A percentile compares a stretch with the other conserved stretches of the same genome.
Evolutionary conservation across 148 eudicot species (phyloP).

Genomic region (Camellia granthamiana): DNA sequence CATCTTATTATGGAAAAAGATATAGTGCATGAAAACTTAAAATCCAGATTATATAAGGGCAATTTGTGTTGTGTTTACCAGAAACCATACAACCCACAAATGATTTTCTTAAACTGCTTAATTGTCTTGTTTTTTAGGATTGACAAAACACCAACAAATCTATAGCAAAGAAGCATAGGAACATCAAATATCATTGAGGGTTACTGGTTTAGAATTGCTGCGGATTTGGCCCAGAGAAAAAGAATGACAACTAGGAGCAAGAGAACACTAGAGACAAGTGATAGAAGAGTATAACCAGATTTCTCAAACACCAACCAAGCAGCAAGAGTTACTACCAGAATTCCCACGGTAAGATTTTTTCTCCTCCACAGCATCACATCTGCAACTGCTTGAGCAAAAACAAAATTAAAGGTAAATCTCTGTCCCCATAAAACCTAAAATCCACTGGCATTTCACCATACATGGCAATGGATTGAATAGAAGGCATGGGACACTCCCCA

Average conservation of each 20-base stretch:
- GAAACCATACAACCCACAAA: background rate
- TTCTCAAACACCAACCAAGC: slow-evolving; percentile 80
- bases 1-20: too few relatives aligned
- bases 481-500: too few relatives aligned
- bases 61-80: background rate
- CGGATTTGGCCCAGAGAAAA: slow-evolving; percentile 93
- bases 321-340: slow-evolving; percentile 39
- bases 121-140: background rate
- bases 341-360: slow-evolving; percentile 39
- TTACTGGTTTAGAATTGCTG: slow-evolving; percentile 80
- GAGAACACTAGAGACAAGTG: slow-evolving; percentile 65
- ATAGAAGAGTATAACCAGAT: slow-evolving; percentile 69
- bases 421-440: background rate
- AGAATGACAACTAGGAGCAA: slow-evolving; percentile 72
- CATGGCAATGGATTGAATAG: background rate
- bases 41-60: background rate
- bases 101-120: background rate
- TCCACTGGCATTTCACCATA: background rate
- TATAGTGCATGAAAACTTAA: too few relatives aligned
- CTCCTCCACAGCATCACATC: slow-evolving; percentile 88
- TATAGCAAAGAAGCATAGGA: background rate
- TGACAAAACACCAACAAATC: background rate
- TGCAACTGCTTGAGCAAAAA: slow-evolving; percentile 56
- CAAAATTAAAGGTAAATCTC: background rate
- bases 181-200: background rate